Evolutionary conservation across 768 basidiomycete species (phyloP).

Genomic region (Hericium alpestre): DNA sequence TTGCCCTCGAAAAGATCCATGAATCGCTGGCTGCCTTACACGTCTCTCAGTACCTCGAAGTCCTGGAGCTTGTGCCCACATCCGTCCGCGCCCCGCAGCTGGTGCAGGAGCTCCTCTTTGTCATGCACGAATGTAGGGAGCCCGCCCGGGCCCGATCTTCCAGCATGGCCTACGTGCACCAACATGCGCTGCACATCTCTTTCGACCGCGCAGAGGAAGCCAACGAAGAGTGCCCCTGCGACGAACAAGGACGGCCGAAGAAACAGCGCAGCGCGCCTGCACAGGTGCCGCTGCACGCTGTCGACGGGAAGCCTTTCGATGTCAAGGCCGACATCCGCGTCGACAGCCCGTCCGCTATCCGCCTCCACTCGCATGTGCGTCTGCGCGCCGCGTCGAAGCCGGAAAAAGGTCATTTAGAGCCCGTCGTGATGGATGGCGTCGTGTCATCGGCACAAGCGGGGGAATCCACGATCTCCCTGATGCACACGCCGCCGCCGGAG

Average conservation of each 20-base stretch:
- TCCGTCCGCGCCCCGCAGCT: constrained; percentile 41
- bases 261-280: constrained; percentile 34
- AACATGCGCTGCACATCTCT: constrained; percentile 43
- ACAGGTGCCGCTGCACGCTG: constrained; percentile 20
- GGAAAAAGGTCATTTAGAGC: constrained; percentile 35
- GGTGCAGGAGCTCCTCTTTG: constrained; percentile 50
- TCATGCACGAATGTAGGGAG: constrained; percentile 40
- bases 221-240: constrained; percentile 54
- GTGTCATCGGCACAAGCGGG: constrained; percentile 44
- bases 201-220: constrained; percentile 63
- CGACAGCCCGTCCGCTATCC: constrained; percentile 36
- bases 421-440: constrained; percentile 46
- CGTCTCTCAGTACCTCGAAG: constrained; percentile 35
- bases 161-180: constrained; percentile 36
- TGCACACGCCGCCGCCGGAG: constrained; percentile 54
- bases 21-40: constrained; percentile 31
- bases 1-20: constrained; percentile 46
- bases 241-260: constrained; percentile 45
- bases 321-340: constrained; percentile 46
- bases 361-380: constrained; percentile 59
- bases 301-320: constrained; percentile 14
- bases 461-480: constrained; percentile 41
- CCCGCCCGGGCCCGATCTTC: constrained; percentile 14
- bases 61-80: constrained; percentile 41
- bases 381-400: constrained; percentile 48